Percentiles rank a stretch among this genome's conserved stretches.
phyloP scores from a whole-genome alignment of 225 moss, liverwort and hornwort species.

The Physcomitrium patens region DNA sequence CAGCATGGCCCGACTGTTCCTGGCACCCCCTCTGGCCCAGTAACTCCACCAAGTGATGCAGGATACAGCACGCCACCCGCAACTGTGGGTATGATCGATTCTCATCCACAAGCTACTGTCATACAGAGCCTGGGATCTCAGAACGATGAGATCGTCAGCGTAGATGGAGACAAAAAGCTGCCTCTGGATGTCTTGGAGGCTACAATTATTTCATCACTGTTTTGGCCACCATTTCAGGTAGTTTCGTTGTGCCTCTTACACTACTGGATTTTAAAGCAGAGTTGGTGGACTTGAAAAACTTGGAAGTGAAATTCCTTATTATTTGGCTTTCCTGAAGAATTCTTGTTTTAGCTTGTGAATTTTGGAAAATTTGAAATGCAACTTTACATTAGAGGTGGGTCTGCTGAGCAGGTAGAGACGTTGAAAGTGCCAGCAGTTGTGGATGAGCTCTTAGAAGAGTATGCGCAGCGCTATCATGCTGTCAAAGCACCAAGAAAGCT shows the following conservation, averaged over 20 bases:
- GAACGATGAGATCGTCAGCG: conserved; percentile 36
- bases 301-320: neutral
- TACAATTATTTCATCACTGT: conserved; percentile 91
- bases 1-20: conserved; percentile 31
- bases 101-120: conserved; percentile 32
- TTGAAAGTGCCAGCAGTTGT: conserved; percentile 83
- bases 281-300: conserved; percentile 1
- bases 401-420: conserved; percentile 72
- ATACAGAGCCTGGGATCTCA: conserved; percentile 46
- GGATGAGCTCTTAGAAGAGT: conserved; percentile 84
- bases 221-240: conserved; percentile 99
- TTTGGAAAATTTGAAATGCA: conserved; percentile 25
- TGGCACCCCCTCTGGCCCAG: conserved; percentile 24
- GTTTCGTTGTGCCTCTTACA: conserved; percentile 24
- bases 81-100: conserved; percentile 34
- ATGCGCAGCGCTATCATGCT: conserved; percentile 86
- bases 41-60: conserved; percentile 34
- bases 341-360: neutral
- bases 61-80: conserved; percentile 48
- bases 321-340: neutral
- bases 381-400: conserved; percentile 12
- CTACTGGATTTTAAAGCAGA: conserved; percentile 22
- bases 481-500: conserved; percentile 94
- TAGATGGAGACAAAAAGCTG: conserved; percentile 57
- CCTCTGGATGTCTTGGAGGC: conserved; percentile 88